Evolutionary conservation across 1,139 yeast species (phyloP), one percentile per base, ranked within the genome.

Genomic region (Debaryomyces udenii): DNA sequence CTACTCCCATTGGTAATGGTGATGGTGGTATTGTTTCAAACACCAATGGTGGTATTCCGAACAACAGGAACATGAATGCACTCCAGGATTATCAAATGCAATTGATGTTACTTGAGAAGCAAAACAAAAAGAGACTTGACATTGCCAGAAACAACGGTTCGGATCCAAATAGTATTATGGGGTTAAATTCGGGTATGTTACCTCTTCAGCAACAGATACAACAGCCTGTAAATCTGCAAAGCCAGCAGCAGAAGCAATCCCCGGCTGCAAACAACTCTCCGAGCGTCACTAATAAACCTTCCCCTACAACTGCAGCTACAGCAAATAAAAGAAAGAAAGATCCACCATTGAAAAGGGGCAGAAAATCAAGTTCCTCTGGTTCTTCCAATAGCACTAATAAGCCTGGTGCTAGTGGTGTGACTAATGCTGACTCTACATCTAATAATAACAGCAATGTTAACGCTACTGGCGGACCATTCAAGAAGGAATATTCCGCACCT

Each of bases 11-110:
- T 27, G 43, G 39, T 13, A 39, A 37, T 32, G 37, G 22, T 6
- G 39, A 41, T 32, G 30, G 18, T 27, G 22, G 14, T 20, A 17
- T 10, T 11, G 23, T 29, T 18, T 10, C 24, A 23, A 32, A 38
- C 11, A 20, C 23, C 13, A 34, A 34, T 27, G 30, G 23, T 28
- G 11, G 23, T 38, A 36, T 38, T 18, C 43, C 49, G n/a, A 31
- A 35, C 14, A 48, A 46, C 39, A 56, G 67, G 38, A 71, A 69
- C 50, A 59, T 62, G 52, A 70, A 70, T 51, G 78, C 78, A 2
- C 65, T 85, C 37, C 86, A 82, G 48, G 91, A 85, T 57, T 86
- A 86, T 59, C 93, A 86, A 59, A 78, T 79, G 75, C 93, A 86
- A 60, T 64, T 86, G 49, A 78, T 85, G 80, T 60, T 83, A 33